Base-by-base conservation (phyloP, 2,329 filamentous ascomycete genomes). In the Pseudomassariella vexata region DNA sequence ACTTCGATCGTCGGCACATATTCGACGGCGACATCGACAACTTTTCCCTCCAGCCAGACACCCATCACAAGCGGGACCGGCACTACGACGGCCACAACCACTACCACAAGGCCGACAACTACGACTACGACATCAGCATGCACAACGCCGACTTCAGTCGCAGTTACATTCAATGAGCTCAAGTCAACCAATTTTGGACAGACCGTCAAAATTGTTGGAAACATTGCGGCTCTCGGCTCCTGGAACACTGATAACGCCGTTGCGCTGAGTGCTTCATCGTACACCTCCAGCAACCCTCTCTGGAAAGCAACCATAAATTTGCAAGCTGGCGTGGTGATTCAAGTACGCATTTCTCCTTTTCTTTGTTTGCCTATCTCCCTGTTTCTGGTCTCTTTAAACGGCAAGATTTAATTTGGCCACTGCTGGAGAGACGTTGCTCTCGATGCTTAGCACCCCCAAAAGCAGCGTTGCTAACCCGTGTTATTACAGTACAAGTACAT, bases 401-500 rank as follows among this genome's bases (percentile, higher is more conserved):
- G n/a, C n/a, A n/a, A n/a, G n/a, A n/a, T n/a, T n/a, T n/a, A n/a
- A n/a, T n/a, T n/a, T n/a, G n/a, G n/a, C n/a, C n/a, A n/a, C n/a
- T n/a, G n/a, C n/a, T n/a, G n/a, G n/a, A n/a, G n/a, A n/a, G n/a
- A n/a, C n/a, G n/a, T n/a, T n/a, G n/a, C n/a, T n/a, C n/a, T n/a
- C n/a, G n/a, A n/a, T n/a, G n/a, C n/a, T n/a, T n/a, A n/a, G n/a
- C n/a, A n/a, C n/a, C n/a, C n/a, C n/a, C n/a, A n/a, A n/a, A n/a
- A n/a, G n/a, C n/a, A n/a, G n/a, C n/a, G n/a, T n/a, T n/a, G n/a
- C n/a, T n/a, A n/a, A n/a, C n/a, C n/a, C n/a, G n/a, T n/a, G n/a
- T n/a, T n/a, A n/a, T n/a, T n/a, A n/a, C n/a, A 76, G 59, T 86
- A 85, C 55, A 85, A 86, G 61, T 87, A 76, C 49, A 70, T 86